Percentiles rank a stretch among this genome's conserved stretches.
phyloP scores from a whole-genome alignment of 1,139 yeast species.

The Suhomyces wounanorum region DNA sequence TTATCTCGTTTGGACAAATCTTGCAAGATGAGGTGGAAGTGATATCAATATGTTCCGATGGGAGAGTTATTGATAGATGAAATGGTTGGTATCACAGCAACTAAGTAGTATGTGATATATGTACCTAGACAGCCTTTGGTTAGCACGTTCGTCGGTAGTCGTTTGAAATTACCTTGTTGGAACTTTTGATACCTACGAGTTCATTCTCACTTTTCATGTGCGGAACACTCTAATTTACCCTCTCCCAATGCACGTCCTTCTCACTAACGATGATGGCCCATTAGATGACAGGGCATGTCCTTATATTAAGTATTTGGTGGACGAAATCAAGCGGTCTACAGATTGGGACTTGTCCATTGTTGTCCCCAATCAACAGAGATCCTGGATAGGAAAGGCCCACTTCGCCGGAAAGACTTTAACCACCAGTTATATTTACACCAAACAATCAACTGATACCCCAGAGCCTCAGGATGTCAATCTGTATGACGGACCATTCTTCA shows the following conservation, averaged over 20 bases:
- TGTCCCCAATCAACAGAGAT: constrained; percentile 71
- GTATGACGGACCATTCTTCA: constrained; percentile 69
- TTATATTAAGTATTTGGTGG: constrained; percentile 77
- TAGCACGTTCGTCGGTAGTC: not conserved
- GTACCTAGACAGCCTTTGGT: not conserved
- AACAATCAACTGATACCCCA: constrained; percentile 31
- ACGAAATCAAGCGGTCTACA: constrained; percentile 62
- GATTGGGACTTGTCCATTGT: constrained; percentile 87
- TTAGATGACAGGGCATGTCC: constrained; percentile 81
- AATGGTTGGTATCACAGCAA: not conserved
- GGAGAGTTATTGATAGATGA: not conserved
- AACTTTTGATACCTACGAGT: not conserved
- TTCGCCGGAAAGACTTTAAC: constrained; percentile 80
- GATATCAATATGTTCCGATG: not conserved
- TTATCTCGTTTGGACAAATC: not conserved
- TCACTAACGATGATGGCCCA: constrained; percentile 97
- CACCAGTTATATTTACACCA: constrained; percentile 66
- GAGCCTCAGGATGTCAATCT: constrained; percentile 38
- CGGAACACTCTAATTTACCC: not conserved
- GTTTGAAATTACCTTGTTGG: not conserved
- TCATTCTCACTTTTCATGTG: not conserved
- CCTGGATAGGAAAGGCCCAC: constrained; percentile 98
- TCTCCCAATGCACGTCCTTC: constrained; percentile 41
- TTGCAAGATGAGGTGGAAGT: not conserved
- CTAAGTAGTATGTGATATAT: not conserved